Conservation (phyloP, 306 rosid genomes). For the Abrus pulchellus region DNA sequence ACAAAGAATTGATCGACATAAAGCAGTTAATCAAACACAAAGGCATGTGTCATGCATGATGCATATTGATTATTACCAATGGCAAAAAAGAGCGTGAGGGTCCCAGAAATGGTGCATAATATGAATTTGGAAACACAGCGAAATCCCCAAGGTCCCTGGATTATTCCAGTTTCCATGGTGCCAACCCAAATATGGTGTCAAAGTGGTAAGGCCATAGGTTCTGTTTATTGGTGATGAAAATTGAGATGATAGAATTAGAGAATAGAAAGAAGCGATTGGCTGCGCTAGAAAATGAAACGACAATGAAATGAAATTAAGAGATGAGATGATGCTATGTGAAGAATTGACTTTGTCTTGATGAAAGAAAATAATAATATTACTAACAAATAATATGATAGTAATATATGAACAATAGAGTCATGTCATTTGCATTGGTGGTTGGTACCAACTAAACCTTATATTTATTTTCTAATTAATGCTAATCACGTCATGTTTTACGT, state of each 20-base stretch:
- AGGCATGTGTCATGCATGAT: neutral
- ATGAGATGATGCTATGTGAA: no score
- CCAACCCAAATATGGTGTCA: conserved; percentile 12
- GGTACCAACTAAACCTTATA: neutral
- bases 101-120: conserved; percentile 53
- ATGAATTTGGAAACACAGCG: conserved; percentile 52
- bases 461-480: neutral
- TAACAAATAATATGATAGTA: no score
- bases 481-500: neutral
- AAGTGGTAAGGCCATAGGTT: conserved; percentile 34
- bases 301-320: no score
- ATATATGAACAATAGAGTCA: neutral
- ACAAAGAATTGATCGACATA: neutral
- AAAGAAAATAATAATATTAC: no score
- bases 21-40: neutral
- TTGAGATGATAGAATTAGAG: no score
- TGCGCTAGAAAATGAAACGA: no score
- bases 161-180: conserved; percentile 54
- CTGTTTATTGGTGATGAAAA: neutral
- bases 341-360: no score
- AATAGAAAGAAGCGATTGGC: no score
- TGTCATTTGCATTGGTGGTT: neutral
- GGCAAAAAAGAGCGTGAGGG: conserved; percentile 57
- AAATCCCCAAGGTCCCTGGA: conserved; percentile 44
- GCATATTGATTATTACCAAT: conserved; percentile 48